Evolutionary conservation across 495 filamentous ascomycete genomes (phyloP).

Genomic region (Podospora sp.): DNA sequence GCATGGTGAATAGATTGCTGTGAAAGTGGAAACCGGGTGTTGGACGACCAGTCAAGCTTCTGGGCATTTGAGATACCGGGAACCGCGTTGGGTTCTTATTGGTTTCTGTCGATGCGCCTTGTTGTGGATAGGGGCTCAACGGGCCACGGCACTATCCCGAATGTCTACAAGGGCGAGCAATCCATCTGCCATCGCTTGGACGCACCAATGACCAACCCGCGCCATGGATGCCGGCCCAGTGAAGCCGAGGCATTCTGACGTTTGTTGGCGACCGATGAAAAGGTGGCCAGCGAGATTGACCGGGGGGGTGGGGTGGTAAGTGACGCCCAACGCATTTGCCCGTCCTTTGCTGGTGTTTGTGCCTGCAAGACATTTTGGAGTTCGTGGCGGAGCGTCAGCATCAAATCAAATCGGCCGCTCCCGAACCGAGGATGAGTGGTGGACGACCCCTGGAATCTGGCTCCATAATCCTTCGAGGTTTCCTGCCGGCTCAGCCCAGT

Average conservation of each 20-base stretch:
- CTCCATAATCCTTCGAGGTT: not conserved
- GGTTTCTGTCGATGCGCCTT: not conserved
- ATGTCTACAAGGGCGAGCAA: not conserved
- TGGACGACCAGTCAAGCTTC: not conserved
- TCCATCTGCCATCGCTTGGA: not conserved
- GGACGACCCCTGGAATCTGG: not conserved
- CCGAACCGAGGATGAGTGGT: not conserved
- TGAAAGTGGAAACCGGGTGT: not conserved
- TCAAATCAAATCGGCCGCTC: slow-evolving; percentile 8
- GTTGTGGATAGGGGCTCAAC: not conserved
- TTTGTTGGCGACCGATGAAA: not conserved
- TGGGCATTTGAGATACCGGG: not conserved
- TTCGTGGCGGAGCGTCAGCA: slow-evolving; percentile 5
- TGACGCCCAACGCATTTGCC: not conserved
- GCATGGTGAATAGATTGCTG: not conserved
- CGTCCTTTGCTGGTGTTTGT: not conserved
- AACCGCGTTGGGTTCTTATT: not conserved
- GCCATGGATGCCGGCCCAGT: too few species aligned
- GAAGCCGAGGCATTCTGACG: too few species aligned
- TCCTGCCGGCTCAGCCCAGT: not conserved
- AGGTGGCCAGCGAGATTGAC: not conserved
- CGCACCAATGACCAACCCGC: not conserved
- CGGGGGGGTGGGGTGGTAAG: not conserved
- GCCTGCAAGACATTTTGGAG: slow-evolving; percentile 2
- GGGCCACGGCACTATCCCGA: not conserved